Base-by-base conservation (phyloP, 2,329 filamentous ascomycete genomes). In the Hymenotorrendiella dingleyae region DNA sequence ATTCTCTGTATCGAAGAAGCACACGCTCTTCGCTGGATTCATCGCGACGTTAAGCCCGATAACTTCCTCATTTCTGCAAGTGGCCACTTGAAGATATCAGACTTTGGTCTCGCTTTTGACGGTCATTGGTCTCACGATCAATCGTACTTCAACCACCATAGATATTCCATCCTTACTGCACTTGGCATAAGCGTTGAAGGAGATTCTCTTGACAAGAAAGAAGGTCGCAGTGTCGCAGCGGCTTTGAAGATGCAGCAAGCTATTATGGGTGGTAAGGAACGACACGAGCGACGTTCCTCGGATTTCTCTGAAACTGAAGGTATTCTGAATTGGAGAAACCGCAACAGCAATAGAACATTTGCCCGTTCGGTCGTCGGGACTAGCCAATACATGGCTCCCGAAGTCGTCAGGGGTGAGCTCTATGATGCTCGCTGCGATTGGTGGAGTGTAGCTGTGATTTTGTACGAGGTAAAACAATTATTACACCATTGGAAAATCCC, bases 371-470 rank as follows among this genome's bases (percentile, higher is more conserved):
- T 95, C 1, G 91, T 97, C 9, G 91, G 91, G 2, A 97, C 93
- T 2, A 95, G 89, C 61, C 91, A 96, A 61, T 97, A 97, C 68
- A 97, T 96, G 93, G 91, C 93, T 1, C 91, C 91, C 2, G 93
- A 97, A 67, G 86, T 97, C 14, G 82, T 96, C 45, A 72, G 76
- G 52, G 87, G 90, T 21, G 76, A 88, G 36, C 68, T 74, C 27
- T 97, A 97, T 62, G 93, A 97, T 65, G 91, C 86, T 22, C 76
- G 91, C 58, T 97, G 91, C 65, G 91, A 97, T 65, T 97, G 78
- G 88, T 97, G 86, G 91, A 96, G 90, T 65, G 78, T 97, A 54
- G 91, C 89, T 40, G 81, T 97, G 59, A 96, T 97, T 59, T 66
- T 97, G 43, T 97, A 87, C 58, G 91, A 97, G 64, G 76, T 76